Percentiles rank a stretch among this genome's conserved stretches.
These are phyloP conservation scores for Diaporthe nobilis DNA, from an alignment of 2,329 filamentous ascomycete genomes.

Conservation along the genomic window DNA sequence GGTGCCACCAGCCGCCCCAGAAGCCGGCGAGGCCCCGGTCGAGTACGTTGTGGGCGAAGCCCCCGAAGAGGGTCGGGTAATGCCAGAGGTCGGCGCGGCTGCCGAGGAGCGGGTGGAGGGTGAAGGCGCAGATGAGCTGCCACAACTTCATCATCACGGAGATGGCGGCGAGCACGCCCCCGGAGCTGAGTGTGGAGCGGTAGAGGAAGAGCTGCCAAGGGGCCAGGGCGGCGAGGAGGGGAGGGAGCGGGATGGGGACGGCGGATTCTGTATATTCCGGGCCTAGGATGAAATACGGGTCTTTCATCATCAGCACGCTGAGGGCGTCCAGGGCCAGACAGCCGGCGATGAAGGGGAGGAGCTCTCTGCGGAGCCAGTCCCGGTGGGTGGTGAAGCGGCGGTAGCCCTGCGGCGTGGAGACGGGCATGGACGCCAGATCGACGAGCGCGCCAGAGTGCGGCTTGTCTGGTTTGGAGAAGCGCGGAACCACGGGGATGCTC, in stretches of 20 bases:
- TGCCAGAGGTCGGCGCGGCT: slow-evolving; percentile 65
- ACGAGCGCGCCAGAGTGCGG: slow-evolving; percentile 56
- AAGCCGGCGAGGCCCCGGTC: slow-evolving; percentile 82
- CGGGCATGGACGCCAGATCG: slow-evolving; percentile 58
- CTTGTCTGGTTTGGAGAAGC: slow-evolving; percentile 57
- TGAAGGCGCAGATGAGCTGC: slow-evolving; percentile 69
- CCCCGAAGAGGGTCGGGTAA: slow-evolving; percentile 70
- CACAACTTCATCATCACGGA: slow-evolving; percentile 71
- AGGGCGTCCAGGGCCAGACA: slow-evolving; percentile 80
- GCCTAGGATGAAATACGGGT: slow-evolving; percentile 81
- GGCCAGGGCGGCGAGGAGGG: slow-evolving; percentile 59
- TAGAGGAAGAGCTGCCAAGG: slow-evolving; percentile 64
- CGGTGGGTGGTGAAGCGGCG: slow-evolving; percentile 57
- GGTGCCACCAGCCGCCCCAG: slow-evolving; percentile 94
- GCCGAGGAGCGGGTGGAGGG: slow-evolving; percentile 66
- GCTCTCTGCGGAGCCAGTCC: slow-evolving; percentile 60
- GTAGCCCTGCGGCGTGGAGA: slow-evolving; percentile 62
- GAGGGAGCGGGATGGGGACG: slow-evolving; percentile 58
- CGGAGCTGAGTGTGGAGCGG: slow-evolving; percentile 69
- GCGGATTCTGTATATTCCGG: slow-evolving; percentile 54
- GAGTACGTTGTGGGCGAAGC: slow-evolving; percentile 64
- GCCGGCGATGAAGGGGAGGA: slow-evolving; percentile 63
- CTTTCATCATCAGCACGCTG: slow-evolving; percentile 78
- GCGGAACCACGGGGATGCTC: slow-evolving; percentile 64
- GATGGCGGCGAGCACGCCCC: slow-evolving; percentile 72